Conservation (phyloP, 192 early-diverging fungal species). For the Chytriomyces sp. region DNA sequence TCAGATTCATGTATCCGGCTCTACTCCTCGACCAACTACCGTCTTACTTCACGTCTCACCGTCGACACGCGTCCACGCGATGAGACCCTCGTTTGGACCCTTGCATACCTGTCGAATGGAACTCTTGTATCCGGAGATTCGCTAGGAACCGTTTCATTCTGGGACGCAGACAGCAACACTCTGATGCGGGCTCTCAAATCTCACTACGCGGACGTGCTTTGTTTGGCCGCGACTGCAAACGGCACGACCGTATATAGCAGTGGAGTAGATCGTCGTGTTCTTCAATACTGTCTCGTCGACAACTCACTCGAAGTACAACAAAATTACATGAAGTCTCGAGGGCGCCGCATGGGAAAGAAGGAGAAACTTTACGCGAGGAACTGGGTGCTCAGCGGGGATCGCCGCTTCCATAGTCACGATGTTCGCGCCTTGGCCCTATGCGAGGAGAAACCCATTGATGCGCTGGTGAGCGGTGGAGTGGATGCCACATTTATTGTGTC, state of each 20-base stretch:
- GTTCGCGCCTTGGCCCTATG: constrained; percentile 83
- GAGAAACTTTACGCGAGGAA: constrained; percentile 22
- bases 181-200: constrained; percentile 70
- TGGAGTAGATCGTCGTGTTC: constrained; percentile 88
- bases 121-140: constrained; percentile 91
- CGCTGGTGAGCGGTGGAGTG: constrained; percentile 77
- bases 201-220: constrained; percentile 88
- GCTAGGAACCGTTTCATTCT: constrained; percentile 86
- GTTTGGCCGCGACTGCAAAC: constrained; percentile 64
- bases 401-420: constrained; percentile 93
- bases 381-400: constrained; percentile 84
- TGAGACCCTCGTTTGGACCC: constrained; percentile 88
- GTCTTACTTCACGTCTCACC: constrained; percentile 69
- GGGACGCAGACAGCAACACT: constrained; percentile 72
- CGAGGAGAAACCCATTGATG: constrained; percentile 65
- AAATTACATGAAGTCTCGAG: constrained; percentile 15
- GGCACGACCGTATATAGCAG: constrained; percentile 80
- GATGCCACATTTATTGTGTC: constrained; percentile 49
- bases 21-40: constrained; percentile 35
- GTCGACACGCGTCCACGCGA: constrained; percentile 62
- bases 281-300: constrained; percentile 63
- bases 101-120: constrained; percentile 55
- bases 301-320: constrained; percentile 5
- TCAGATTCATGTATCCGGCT: constrained; percentile 76
- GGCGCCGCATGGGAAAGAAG: neutral